Evolutionary conservation across 169 alveolate genomes (phyloP).

Genomic region (Babesia sp.): DNA sequence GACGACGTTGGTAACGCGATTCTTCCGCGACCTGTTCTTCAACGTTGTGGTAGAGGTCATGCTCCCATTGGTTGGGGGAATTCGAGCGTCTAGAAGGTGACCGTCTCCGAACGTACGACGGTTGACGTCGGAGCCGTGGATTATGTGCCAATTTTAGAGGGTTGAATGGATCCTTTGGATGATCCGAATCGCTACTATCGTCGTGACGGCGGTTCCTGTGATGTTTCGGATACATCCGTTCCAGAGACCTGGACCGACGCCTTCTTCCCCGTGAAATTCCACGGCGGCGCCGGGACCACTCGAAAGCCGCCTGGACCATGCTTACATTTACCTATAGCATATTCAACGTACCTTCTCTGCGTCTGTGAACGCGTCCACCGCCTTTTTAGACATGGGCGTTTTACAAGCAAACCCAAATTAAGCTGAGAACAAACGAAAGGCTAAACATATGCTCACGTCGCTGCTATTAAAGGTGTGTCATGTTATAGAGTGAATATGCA

Average conservation of each 20-base stretch:
- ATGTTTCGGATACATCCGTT: background rate
- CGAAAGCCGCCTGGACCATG: slow-evolving; percentile 52
- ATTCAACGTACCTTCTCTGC: slow-evolving; percentile 43
- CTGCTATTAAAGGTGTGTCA: too few species aligned
- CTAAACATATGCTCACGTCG: too few species aligned
- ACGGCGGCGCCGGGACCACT: slow-evolving; percentile 43
- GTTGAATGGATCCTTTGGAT: slow-evolving; percentile 63
- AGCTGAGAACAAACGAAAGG: too few species aligned
- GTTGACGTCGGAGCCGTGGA: background rate
- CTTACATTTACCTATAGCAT: background rate
- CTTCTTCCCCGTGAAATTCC: background rate
- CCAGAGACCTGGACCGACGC: background rate
- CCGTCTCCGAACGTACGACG: background rate
- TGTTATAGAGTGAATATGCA: too few species aligned
- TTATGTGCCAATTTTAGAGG: slow-evolving; percentile 55
- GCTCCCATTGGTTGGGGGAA: slow-evolving; percentile 47
- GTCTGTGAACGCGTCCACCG: slow-evolving; percentile 25
- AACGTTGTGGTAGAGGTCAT: slow-evolving; percentile 44
- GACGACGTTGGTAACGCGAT: background rate
- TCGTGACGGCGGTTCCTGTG: background rate
- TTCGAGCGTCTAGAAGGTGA: background rate
- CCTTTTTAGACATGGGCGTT: slow-evolving; percentile 1
- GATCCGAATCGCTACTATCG: slow-evolving; percentile 37
- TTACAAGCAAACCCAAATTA: background rate
- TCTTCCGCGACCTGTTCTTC: slow-evolving; percentile 15